phyloP scores from a whole-genome alignment of 257 asterid species.

The Misopates orontium region DNA sequence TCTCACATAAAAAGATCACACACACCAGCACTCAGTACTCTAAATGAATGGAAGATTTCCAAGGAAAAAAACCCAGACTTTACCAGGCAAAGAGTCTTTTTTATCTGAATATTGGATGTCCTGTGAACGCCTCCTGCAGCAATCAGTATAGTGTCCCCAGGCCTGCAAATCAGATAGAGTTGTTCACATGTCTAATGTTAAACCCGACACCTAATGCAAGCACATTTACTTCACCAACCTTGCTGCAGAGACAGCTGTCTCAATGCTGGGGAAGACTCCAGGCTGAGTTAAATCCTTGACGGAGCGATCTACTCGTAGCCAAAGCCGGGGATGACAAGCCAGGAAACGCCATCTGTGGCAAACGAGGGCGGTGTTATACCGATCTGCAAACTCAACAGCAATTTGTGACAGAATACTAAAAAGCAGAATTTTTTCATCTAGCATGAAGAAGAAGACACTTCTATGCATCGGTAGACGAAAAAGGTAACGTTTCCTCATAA shows the following conservation, averaged over 20 bases:
- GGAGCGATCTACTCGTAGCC: conserved; percentile 94
- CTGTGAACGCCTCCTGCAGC: conserved; percentile 90
- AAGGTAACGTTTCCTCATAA: not conserved
- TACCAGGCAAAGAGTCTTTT: conserved; percentile 94
- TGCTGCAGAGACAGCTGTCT: conserved; percentile 81
- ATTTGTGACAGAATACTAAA: conserved; percentile 44
- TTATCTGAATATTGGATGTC: conserved; percentile 82
- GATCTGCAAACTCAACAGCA: conserved; percentile 93
- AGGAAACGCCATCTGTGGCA: conserved; percentile 99
- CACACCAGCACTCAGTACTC: not conserved
- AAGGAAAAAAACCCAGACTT: conserved; percentile 22
- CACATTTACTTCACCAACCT: conserved; percentile 53
- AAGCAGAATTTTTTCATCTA: conserved; percentile 23
- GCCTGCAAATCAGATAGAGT: conserved; percentile 53
- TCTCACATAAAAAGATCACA: conserved; percentile 12
- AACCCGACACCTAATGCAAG: conserved; percentile 20
- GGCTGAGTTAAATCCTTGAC: conserved; percentile 60
- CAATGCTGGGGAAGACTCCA: conserved; percentile 84
- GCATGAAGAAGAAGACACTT: conserved; percentile 18
- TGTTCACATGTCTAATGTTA: conserved; percentile 19
- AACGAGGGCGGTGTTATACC: conserved; percentile 99
- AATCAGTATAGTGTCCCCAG: conserved; percentile 92
- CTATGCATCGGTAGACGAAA: not conserved
- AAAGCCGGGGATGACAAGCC: conserved; percentile 94
- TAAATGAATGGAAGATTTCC: not conserved